Evolutionary conservation across 2,329 filamentous ascomycete genomes (phyloP).

Genomic region (Anthostomella pinea): DNA sequence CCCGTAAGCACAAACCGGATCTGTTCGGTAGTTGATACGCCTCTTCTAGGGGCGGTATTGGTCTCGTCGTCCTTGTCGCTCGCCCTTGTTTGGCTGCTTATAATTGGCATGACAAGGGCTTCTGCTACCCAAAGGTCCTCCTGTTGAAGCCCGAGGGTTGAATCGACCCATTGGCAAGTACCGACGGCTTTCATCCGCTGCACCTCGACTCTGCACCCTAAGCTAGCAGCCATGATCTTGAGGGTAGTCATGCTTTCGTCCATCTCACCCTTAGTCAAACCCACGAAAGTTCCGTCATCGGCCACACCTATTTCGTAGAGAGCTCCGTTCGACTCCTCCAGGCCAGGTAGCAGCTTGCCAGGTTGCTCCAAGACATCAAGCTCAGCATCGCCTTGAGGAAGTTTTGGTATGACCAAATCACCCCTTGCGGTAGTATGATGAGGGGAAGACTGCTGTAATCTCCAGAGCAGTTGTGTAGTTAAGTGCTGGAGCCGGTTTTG

Average conservation of each 20-base stretch:
- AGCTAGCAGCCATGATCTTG: conserved; percentile 84
- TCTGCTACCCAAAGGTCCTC: conserved; percentile 83
- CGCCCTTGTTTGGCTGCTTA: conserved; percentile 39
- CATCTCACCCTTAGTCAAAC: conserved; percentile 85
- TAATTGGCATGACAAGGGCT: conserved; percentile 76
- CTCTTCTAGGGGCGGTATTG: conserved; percentile 34
- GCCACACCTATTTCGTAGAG: conserved; percentile 96
- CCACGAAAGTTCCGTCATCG: conserved; percentile 88
- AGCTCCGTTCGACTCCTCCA: conserved; percentile 91
- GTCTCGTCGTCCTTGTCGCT: conserved; percentile 19
- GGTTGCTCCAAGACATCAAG: conserved; percentile 46
- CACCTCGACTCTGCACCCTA: conserved; percentile 83
- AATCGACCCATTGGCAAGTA: conserved; percentile 69
- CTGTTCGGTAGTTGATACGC: conserved; percentile 64
- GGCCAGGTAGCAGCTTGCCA: conserved; percentile 65
- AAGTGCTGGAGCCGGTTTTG: conserved; percentile 85
- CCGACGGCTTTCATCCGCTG: conserved; percentile 81
- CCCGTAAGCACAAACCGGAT: conserved; percentile 84
- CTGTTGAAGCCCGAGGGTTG: conserved; percentile 26
- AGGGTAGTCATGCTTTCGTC: conserved; percentile 85
- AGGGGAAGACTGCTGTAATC: conserved; percentile 89
- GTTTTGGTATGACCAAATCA: conserved; percentile 69
- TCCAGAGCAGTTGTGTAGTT: conserved; percentile 93
- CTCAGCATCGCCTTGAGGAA: conserved; percentile 62
- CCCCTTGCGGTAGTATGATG: conserved; percentile 80